phyloP scores from a whole-genome alignment of 2,329 filamentous ascomycete species.

The Eutypa lata region DNA sequence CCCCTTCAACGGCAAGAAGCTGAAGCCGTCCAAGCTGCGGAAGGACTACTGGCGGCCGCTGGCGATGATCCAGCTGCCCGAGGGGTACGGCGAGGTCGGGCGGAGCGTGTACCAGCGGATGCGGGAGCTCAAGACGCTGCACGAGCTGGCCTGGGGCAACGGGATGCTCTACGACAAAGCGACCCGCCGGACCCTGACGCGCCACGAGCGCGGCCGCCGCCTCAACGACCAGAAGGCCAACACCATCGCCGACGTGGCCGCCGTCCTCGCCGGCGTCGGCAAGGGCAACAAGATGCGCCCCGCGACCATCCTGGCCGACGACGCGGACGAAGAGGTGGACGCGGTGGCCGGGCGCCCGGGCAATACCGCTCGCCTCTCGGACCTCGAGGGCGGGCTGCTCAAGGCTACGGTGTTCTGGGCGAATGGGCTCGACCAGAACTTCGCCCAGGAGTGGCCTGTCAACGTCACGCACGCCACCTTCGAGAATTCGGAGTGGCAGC shows the following conservation, averaged over 20 bases:
- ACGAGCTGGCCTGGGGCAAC: conserved; percentile 60
- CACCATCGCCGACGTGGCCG: conserved; percentile 61
- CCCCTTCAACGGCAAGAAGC: conserved; percentile 66
- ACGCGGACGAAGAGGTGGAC: conserved; percentile 8
- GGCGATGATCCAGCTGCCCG: conserved; percentile 56
- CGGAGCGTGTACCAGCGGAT: conserved; percentile 60
- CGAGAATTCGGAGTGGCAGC: conserved; percentile 8
- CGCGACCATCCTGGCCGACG: conserved; percentile 2
- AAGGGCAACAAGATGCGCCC: conserved; percentile 47
- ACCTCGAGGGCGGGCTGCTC: conserved; percentile 23
- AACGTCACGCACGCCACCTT: conserved; percentile 52
- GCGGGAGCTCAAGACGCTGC: conserved; percentile 60
- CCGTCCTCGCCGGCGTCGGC: conserved; percentile 50
- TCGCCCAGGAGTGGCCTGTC: conserved; percentile 45
- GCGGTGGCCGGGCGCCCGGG: background rate
- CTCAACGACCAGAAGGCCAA: conserved; percentile 62
- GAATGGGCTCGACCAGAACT: conserved; percentile 44
- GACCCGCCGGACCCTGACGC: conserved; percentile 30
- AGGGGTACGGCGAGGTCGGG: conserved; percentile 50
- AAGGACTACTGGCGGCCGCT: conserved; percentile 66
- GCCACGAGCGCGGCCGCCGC: conserved; percentile 44
- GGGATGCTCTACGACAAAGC: conserved; percentile 39
- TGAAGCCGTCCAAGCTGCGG: conserved; percentile 58
- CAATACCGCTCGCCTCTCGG: background rate
- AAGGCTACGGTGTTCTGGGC: conserved; percentile 50